Conservation (phyloP, 768 basidiomycete species). For the Mycena alexandri region DNA sequence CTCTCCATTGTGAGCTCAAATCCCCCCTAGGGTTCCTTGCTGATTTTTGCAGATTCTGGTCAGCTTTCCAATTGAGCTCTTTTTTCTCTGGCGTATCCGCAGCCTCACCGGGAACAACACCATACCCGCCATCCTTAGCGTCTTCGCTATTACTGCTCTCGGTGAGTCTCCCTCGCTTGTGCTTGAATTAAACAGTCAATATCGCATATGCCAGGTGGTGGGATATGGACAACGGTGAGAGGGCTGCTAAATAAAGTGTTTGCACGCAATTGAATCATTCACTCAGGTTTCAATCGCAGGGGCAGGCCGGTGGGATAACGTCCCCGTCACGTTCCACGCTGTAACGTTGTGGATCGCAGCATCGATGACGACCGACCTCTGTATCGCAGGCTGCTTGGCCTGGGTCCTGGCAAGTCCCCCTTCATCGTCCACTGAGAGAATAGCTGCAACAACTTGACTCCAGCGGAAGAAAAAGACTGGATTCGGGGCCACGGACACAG, state of each 20-base stretch:
- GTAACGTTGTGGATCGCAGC: conserved; percentile 57
- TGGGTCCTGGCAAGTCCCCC: conserved; percentile 41
- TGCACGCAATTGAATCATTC: too few species aligned
- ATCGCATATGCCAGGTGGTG: conserved; percentile 51
- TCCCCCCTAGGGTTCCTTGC: not conserved
- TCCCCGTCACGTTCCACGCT: conserved; percentile 42
- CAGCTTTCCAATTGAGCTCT: conserved; percentile 1
- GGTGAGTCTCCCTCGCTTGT: too few species aligned
- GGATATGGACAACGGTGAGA: conserved; percentile 51
- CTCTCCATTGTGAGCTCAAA: not conserved
- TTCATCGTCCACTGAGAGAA: not conserved
- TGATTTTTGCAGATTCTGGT: not conserved
- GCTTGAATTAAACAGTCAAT: too few species aligned
- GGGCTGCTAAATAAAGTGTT: too few species aligned
- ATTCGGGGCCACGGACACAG: conserved; percentile 7
- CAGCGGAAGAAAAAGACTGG: conserved; percentile 41
- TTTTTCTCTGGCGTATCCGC: conserved; percentile 13
- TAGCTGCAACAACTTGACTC: not conserved
- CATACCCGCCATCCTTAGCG: not conserved
- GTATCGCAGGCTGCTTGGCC: conserved; percentile 54
- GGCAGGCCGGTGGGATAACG: too few species aligned
- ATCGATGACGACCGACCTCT: conserved; percentile 54
- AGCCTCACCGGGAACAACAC: conserved; percentile 9
- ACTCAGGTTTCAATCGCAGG: too few species aligned
- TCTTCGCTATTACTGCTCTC: not conserved